These are phyloP conservation scores for Globisporangium cylindrosporum DNA, from an alignment of 352 stramenopile species.

Conservation along the genomic window DNA sequence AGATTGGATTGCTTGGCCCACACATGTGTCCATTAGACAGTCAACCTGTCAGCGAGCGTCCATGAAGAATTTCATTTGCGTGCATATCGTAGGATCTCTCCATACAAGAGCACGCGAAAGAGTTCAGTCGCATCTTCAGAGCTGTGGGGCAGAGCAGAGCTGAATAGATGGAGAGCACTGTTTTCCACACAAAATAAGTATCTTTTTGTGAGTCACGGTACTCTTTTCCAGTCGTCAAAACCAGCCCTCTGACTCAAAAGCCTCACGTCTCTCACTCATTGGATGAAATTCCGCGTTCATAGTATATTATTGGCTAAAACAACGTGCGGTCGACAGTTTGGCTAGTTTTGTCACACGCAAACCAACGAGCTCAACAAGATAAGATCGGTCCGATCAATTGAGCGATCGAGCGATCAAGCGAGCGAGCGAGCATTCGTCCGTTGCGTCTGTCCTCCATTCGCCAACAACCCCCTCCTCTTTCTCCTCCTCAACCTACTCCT, in stretches of 20 bases:
- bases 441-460: background rate
- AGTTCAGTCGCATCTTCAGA: conserved; percentile 4
- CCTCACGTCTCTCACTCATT: background rate
- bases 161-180: background rate
- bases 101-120: background rate
- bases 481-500: too few species aligned
- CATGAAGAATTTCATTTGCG: background rate
- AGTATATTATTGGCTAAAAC: background rate
- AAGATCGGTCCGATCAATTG: background rate
- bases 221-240: background rate
- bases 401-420: background rate
- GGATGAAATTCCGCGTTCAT: background rate
- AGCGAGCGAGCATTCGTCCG: background rate
- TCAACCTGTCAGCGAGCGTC: background rate
- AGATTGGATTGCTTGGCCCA: background rate
- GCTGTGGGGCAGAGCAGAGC: background rate
- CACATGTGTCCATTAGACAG: background rate
- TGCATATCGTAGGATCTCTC: background rate
- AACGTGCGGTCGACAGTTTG: background rate
- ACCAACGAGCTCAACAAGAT: background rate
- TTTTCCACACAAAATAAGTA: background rate
- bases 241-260: background rate
- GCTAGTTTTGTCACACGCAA: background rate
- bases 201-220: background rate
- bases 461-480: background rate